These are phyloP conservation scores for Clonostachys byssicola DNA, from an alignment of 2,329 filamentous ascomycete genomes.

Conservation along the genomic window DNA sequence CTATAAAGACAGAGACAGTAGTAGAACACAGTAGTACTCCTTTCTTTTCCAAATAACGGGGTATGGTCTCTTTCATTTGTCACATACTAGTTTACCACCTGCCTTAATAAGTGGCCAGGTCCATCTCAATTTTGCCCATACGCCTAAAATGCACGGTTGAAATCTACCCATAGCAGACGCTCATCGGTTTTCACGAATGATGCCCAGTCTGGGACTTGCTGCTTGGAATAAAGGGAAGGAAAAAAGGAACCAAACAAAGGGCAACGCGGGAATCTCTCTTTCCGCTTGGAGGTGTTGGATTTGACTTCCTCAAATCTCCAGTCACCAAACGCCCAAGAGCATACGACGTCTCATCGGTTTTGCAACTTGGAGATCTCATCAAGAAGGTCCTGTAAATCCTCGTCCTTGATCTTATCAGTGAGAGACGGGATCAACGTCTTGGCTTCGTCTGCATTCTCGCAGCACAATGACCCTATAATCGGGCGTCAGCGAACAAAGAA, in stretches of 20 bases:
- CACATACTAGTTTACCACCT: background rate
- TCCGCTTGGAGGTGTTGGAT: background rate
- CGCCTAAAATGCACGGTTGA: background rate
- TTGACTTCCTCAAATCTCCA: too few relatives aligned
- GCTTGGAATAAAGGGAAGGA: background rate
- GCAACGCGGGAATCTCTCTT: background rate
- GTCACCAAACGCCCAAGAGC: too few relatives aligned
- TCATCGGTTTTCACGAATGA: background rate
- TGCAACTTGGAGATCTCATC: slow-evolving; percentile 85
- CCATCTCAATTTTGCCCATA: background rate
- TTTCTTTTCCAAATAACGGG: background rate
- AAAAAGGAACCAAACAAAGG: background rate
- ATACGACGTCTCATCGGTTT: slow-evolving; percentile 2
- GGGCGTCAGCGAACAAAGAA: background rate
- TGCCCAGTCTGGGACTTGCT: too few relatives aligned
- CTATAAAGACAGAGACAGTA: background rate
- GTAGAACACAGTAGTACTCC: too few relatives aligned
- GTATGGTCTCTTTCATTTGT: background rate
- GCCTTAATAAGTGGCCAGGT: background rate
- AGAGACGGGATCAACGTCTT: slow-evolving; percentile 92
- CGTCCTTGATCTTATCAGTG: slow-evolving; percentile 84
- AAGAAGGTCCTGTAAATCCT: slow-evolving; percentile 81
- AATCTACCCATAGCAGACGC: background rate
- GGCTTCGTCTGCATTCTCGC: slow-evolving; percentile 89
- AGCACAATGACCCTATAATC: slow-evolving; percentile 78